A percentile compares a stretch with the other conserved stretches of the same genome.
Conservation (phyloP, 2,329 filamentous ascomycete genomes). For the Arthrobotrys musiformis region DNA sequence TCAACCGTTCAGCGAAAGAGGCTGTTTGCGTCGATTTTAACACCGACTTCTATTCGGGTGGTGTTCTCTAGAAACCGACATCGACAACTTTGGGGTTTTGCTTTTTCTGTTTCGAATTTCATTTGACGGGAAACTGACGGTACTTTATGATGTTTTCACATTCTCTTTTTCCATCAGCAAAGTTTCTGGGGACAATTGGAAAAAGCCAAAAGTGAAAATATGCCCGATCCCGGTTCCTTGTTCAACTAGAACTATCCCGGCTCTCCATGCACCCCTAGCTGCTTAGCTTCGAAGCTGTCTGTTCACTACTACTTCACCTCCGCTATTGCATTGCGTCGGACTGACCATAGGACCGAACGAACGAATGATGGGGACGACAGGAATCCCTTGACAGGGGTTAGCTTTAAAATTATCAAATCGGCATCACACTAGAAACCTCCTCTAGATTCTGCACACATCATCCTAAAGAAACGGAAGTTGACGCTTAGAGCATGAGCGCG, state of each 20-base stretch:
- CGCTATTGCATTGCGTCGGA: slow-evolving; percentile 48
- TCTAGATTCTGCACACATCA: slow-evolving; percentile 47
- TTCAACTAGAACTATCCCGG: slow-evolving; percentile 53
- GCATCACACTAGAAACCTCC: slow-evolving; percentile 41
- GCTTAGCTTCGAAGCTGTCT: slow-evolving; percentile 53
- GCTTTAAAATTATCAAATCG: slow-evolving; percentile 53
- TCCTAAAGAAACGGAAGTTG: slow-evolving; percentile 33
- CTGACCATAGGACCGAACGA: slow-evolving; percentile 39
- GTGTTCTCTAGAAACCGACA: not conserved
- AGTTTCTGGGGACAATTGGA: slow-evolving; percentile 12
- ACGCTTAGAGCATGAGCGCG: slow-evolving; percentile 46
- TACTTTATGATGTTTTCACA: slow-evolving; percentile 3
- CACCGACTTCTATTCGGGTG: slow-evolving; percentile 9
- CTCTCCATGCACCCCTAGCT: slow-evolving; percentile 52
- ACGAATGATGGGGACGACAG: slow-evolving; percentile 41
- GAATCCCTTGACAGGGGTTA: slow-evolving; percentile 48
- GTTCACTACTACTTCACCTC: slow-evolving; percentile 42
- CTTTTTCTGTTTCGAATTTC: slow-evolving; percentile 9
- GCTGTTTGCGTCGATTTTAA: slow-evolving; percentile 25
- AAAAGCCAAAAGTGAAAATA: slow-evolving; percentile 54
- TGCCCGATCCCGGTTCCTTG: slow-evolving; percentile 54
- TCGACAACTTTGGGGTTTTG: slow-evolving; percentile 18
- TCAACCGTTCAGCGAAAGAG: not conserved
- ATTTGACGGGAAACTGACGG: not conserved
- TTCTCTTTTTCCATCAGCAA: slow-evolving; percentile 7